Evolutionary conservation across 768 basidiomycete genomes (phyloP), one percentile per base, ranked within the genome.

Genomic region (Favolaschia claudopus): DNA sequence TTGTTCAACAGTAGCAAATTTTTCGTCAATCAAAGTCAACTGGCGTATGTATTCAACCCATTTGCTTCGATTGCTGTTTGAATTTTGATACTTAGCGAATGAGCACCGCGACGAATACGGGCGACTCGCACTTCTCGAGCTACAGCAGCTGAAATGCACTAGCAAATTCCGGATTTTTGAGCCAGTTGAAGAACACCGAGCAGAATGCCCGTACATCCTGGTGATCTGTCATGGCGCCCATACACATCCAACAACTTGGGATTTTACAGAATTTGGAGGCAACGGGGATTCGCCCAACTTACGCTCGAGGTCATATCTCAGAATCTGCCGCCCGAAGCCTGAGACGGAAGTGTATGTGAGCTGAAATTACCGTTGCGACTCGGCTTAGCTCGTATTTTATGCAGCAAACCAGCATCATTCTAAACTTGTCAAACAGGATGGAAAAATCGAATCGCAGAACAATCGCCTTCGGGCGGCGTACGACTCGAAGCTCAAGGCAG

Each of bases 231-330:
- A 7, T 7, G 63, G 67, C 15, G 47, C 24, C 22, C 69, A 70
- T 43, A 17, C 34, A 10, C 69, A 70, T 38, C 63, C 67, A 31
- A 56, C 68, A 47, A 67, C 67, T 0, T 33, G 19, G 33, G 15
- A 13, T 19, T 25, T 32, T 28, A 25, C 42, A 40, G 39, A 40
- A 40, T 19, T 40, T 12, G 39, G 39, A 40, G 19, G 8, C 10
- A 20, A 40, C 39, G 10, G 39, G 39, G 19, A 40, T 40, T 14
- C 9, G 39, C 8, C 39, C 39, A 19, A 9, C 10, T 8, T 40
- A 40, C 20, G 39, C 39, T 12, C 10, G 39, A 8, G 39, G 39
- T 8, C 39, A 40, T 40, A 40, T 40, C 19, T 40, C 39, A 8
- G 39, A 40, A 19, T 40, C 39, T 12, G 20, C 39, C 13, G 20